A percentile compares a stretch with the other conserved stretches of the same genome.
Evolutionary conservation across 805 yeast species (phyloP).

Genomic region (Metschnikowia reukaufii): DNA sequence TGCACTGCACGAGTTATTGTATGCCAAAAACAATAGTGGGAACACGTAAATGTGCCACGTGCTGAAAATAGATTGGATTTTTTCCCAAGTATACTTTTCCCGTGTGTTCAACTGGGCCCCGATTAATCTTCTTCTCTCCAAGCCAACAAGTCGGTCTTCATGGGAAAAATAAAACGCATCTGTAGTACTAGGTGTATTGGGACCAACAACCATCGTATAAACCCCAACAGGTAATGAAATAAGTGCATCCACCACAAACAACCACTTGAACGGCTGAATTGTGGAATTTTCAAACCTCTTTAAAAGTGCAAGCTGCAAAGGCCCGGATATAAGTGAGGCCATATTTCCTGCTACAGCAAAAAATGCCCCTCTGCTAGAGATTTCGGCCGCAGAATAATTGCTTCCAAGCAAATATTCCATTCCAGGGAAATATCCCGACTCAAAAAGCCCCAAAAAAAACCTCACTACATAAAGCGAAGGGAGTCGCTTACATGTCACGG

Average conservation of each 20-base stretch:
- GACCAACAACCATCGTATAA: slow-evolving; percentile 33
- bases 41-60: slow-evolving; percentile 52
- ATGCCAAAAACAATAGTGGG: slow-evolving; percentile 40
- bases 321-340: slow-evolving; percentile 34
- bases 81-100: slow-evolving; percentile 40
- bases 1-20: slow-evolving; percentile 37
- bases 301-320: slow-evolving; percentile 31
- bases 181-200: slow-evolving; percentile 37
- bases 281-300: slow-evolving; percentile 23
- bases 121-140: slow-evolving; percentile 40
- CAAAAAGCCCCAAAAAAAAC: slow-evolving; percentile 40
- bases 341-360: slow-evolving; percentile 31
- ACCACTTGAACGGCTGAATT: slow-evolving; percentile 34
- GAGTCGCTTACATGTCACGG: slow-evolving; percentile 23
- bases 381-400: slow-evolving; percentile 27
- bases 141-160: slow-evolving; percentile 38
- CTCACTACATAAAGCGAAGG: slow-evolving; percentile 18
- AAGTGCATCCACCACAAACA: slow-evolving; percentile 35
- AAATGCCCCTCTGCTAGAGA: slow-evolving; percentile 30
- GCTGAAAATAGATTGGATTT: slow-evolving; percentile 41
- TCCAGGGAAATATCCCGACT: slow-evolving; percentile 58
- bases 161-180: slow-evolving; percentile 31
- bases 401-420: slow-evolving; percentile 52
- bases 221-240: slow-evolving; percentile 35
- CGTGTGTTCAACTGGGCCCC: slow-evolving; percentile 40